These are phyloP conservation scores for Globisporangium cystogenes DNA, from an alignment of 352 stramenopile species.

Conservation along the genomic window DNA sequence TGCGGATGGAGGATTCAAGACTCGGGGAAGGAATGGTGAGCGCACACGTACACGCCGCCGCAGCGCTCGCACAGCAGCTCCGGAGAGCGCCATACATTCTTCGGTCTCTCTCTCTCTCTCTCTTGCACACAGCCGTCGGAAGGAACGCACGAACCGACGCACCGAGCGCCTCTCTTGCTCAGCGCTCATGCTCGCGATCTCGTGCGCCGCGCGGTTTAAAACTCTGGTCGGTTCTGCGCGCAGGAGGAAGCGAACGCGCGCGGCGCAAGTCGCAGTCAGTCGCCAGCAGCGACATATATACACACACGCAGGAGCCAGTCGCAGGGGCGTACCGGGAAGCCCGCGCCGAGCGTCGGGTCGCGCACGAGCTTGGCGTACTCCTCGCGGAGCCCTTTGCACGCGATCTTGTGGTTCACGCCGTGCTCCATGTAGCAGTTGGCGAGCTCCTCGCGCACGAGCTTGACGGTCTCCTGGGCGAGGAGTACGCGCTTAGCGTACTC, in stretches of 20 bases:
- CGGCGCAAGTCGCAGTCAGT: no score
- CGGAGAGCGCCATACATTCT: conserved; percentile 14
- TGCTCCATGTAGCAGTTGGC: conserved; percentile 86
- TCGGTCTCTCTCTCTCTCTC: conserved; percentile 8
- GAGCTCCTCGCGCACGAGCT: conserved; percentile 83
- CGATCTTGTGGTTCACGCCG: conserved; percentile 86
- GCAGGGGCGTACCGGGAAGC: conserved; percentile 43
- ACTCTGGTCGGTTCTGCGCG: conserved; percentile 17
- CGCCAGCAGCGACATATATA: neutral
- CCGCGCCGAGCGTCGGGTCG: conserved; percentile 73
- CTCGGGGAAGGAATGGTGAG: conserved; percentile 5
- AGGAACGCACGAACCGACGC: neutral
- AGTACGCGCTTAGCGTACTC: conserved; percentile 72
- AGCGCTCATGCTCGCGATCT: conserved; percentile 1
- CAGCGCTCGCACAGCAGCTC: conserved; percentile 3
- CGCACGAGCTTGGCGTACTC: conserved; percentile 79
- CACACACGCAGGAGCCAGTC: neutral
- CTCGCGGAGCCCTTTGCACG: conserved; percentile 75
- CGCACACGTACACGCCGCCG: conserved; percentile 7
- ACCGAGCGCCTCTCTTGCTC: neutral
- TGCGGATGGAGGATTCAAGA: neutral
- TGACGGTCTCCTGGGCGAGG: conserved; percentile 74
- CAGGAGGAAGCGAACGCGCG: conserved; percentile 1
- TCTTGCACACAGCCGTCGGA: conserved; percentile 8
- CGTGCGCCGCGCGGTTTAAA: conserved; percentile 18